These are phyloP conservation scores for Baeospora myosura DNA, from an alignment of 1,284 basidiomycete species.

Conservation along the genomic window DNA sequence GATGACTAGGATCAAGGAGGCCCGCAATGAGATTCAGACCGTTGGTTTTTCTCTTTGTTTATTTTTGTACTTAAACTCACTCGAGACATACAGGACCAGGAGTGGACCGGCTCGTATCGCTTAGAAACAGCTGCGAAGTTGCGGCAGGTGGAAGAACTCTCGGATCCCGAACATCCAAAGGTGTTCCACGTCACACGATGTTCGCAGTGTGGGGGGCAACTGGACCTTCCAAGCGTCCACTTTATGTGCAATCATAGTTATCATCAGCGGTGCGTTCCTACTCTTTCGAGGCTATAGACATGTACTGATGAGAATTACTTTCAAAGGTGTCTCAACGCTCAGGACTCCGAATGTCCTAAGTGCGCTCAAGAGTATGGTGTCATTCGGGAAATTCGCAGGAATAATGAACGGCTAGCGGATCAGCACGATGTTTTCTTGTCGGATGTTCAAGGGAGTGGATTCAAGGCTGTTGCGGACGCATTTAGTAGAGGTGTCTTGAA, in stretches of 20 bases:
- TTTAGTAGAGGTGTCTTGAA: slow-evolving; percentile 74
- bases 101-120: slow-evolving; percentile 81
- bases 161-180: slow-evolving; percentile 68
- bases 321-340: slow-evolving; percentile 73
- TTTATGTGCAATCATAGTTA: slow-evolving; percentile 99
- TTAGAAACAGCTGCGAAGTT: slow-evolving; percentile 77
- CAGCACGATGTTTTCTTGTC: slow-evolving; percentile 85
- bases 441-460: slow-evolving; percentile 82
- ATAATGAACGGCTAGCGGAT: slow-evolving; percentile 76
- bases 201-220: slow-evolving; percentile 77
- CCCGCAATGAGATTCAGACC: slow-evolving; percentile 70
- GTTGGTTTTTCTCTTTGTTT: slow-evolving; percentile 38
- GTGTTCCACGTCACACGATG: slow-evolving; percentile 94
- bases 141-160: slow-evolving; percentile 75
- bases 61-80: slow-evolving; percentile 5
- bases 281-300: slow-evolving; percentile 4
- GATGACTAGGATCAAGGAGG: slow-evolving; percentile 66
- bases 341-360: slow-evolving; percentile 83
- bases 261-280: slow-evolving; percentile 70
- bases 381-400: slow-evolving; percentile 79
- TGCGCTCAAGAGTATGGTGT: slow-evolving; percentile 86
- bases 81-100: slow-evolving; percentile 56
- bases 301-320: too few relatives aligned
- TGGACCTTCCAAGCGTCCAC: slow-evolving; percentile 90
- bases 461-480: slow-evolving; percentile 72